A percentile compares a stretch with the other conserved stretches of the same genome.
Evolutionary conservation across 2,329 filamentous ascomycete genomes (phyloP).

Genomic region (Fusarium anguioides): DNA sequence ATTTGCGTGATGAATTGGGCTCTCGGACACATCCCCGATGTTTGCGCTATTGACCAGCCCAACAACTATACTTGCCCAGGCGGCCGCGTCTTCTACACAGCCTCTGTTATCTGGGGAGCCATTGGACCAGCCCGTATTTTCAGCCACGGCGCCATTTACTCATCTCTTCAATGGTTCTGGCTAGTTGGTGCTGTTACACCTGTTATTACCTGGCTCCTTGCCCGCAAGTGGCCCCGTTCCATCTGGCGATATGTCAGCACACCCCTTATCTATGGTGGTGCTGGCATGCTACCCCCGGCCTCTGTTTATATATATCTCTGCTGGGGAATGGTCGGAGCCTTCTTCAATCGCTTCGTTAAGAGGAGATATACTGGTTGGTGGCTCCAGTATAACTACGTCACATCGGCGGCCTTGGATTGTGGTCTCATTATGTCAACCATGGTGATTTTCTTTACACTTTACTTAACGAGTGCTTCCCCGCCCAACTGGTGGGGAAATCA

Average conservation of each 20-base stretch:
- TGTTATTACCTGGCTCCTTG: conserved; percentile 70
- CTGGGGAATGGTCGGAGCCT: conserved; percentile 74
- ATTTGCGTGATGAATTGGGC: conserved; percentile 75
- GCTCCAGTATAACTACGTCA: conserved; percentile 82
- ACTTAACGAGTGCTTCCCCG: conserved; percentile 65
- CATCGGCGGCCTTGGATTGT: conserved; percentile 76
- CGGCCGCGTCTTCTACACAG: conserved; percentile 71
- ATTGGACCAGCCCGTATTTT: conserved; percentile 79
- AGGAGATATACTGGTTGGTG: conserved; percentile 77
- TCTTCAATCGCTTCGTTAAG: conserved; percentile 77
- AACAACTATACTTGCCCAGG: conserved; percentile 68
- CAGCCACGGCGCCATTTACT: conserved; percentile 70
- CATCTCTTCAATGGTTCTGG: conserved; percentile 76
- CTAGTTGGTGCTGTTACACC: conserved; percentile 73
- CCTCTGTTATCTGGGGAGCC: conserved; percentile 77
- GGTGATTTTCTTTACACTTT: conserved; percentile 76
- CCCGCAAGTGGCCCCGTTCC: conserved; percentile 69
- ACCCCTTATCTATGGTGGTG: conserved; percentile 75
- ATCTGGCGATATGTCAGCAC: conserved; percentile 73
- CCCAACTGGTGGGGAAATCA: conserved; percentile 73
- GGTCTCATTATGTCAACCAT: conserved; percentile 74
- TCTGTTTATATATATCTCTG: conserved; percentile 77
- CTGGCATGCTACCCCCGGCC: conserved; percentile 73
- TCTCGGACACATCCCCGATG: conserved; percentile 67
- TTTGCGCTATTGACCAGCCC: conserved; percentile 67